Percentiles rank a stretch among this genome's conserved stretches.
phyloP scores from a whole-genome alignment of 441 rosid species.

The Erodium moschatum region DNA sequence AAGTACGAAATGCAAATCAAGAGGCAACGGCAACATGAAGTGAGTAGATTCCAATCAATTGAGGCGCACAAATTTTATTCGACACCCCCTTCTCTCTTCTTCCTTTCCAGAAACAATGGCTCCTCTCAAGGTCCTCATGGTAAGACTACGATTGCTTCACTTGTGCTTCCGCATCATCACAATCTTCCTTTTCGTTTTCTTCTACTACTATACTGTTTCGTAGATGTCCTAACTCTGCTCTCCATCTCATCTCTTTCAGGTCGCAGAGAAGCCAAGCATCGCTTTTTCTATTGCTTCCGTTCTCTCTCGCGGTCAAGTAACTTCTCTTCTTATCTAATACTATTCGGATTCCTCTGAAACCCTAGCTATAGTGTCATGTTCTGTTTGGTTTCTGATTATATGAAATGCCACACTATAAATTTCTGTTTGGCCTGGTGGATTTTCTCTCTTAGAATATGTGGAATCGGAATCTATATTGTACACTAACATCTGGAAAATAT shows the following conservation, averaged over 20 bases:
- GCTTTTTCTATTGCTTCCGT: constrained; percentile 75
- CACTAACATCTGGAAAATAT: not conserved
- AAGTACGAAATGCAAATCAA: not conserved
- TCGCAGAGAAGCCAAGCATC: constrained; percentile 95
- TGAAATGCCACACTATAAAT: not conserved
- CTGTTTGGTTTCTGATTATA: not conserved
- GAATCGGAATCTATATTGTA: not conserved
- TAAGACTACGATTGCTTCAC: not conserved
- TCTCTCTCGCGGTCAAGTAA: constrained; percentile 64
- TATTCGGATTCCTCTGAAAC: not conserved
- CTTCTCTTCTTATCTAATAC: constrained; percentile 2
- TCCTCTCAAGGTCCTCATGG: constrained; percentile 7
- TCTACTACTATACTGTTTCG: not conserved
- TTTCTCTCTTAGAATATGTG: not conserved
- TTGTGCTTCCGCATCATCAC: too few relatives aligned
- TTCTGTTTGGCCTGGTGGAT: not conserved
- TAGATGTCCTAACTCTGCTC: not conserved
- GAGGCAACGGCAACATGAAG: not conserved
- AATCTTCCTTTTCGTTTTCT: not conserved
- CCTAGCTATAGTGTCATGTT: constrained; percentile 3
- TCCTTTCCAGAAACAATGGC: not conserved
- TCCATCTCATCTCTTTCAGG: constrained; percentile 31
- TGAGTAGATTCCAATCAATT: not conserved
- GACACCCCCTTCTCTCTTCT: not conserved
- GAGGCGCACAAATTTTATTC: too few relatives aligned